A percentile compares a stretch with the other conserved stretches of the same genome.
Conservation (phyloP, 129 eudicot genomes). For the Mikania micrantha region DNA sequence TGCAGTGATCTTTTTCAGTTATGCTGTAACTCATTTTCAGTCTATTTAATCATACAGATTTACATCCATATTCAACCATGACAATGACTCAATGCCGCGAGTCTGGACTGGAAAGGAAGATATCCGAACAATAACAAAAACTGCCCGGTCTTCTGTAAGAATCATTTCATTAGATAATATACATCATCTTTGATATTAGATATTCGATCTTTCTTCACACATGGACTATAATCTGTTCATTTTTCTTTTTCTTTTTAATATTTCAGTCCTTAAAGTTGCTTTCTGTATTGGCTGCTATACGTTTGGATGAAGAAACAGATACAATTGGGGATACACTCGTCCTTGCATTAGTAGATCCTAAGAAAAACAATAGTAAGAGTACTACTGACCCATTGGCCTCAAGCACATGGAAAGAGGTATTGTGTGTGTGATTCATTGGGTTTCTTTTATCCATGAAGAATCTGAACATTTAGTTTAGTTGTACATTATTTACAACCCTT, state of each 20-base stretch:
- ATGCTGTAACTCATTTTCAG: not conserved
- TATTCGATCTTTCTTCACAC: not conserved
- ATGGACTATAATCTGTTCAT: not conserved
- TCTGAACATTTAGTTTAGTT: not conserved
- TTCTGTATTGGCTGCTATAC: slow-evolving; percentile 77
- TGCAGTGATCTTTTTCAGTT: not conserved
- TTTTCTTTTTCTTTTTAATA: not conserved
- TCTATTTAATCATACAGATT: slow-evolving; percentile 40
- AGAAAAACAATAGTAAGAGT: slow-evolving; percentile 41
- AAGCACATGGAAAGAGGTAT: slow-evolving; percentile 89
- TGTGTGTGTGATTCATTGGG: slow-evolving; percentile 4
- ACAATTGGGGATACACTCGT: slow-evolving; percentile 63
- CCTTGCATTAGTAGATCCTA: slow-evolving; percentile 64
- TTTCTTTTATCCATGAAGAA: not conserved
- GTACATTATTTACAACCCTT: not conserved
- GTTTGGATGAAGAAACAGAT: slow-evolving; percentile 69
- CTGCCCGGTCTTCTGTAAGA: slow-evolving; percentile 92
- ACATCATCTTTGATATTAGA: not conserved
- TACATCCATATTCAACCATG: slow-evolving; percentile 80
- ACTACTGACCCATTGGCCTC: slow-evolving; percentile 73
- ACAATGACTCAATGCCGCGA: slow-evolving; percentile 92
- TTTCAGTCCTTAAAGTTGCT: slow-evolving; percentile 74
- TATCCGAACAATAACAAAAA: slow-evolving; percentile 81
- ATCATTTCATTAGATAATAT: slow-evolving; percentile 4
- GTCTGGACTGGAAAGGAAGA: slow-evolving; percentile 99